Evolutionary conservation across 2,329 filamentous ascomycete species (phyloP).

Genomic region (Aspergillus pseudoviridinutans): DNA sequence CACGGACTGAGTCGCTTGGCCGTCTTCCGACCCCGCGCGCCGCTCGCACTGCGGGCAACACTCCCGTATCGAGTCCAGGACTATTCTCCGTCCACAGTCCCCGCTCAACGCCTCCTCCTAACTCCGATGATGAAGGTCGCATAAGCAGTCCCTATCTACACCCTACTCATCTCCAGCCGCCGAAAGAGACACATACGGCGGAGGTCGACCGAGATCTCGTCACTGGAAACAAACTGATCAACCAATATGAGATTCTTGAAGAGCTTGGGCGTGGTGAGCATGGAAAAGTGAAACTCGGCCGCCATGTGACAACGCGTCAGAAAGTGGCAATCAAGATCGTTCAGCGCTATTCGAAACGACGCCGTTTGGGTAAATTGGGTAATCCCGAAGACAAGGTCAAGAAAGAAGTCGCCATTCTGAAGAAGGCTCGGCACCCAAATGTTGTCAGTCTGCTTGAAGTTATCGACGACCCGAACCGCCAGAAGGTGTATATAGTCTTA

Average conservation of each 20-base stretch:
- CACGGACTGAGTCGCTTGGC: conserved; percentile 26
- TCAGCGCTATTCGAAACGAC: conserved; percentile 87
- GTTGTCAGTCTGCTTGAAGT: conserved; percentile 94
- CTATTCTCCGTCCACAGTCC: conserved; percentile 39
- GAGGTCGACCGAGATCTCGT: conserved; percentile 84
- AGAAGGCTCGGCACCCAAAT: conserved; percentile 97
- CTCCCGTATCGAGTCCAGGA: conserved; percentile 45
- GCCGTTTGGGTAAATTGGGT: conserved; percentile 74
- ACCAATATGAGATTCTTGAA: conserved; percentile 95
- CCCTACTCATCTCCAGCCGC: conserved; percentile 67
- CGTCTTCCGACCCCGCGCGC: conserved; percentile 22
- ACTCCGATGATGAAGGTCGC: conserved; percentile 34
- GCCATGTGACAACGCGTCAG: conserved; percentile 69
- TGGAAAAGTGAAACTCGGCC: conserved; percentile 93
- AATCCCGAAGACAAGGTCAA: conserved; percentile 72
- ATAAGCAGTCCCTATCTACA: conserved; percentile 62
- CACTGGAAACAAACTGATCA: conserved; percentile 93
- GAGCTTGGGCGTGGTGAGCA: conserved; percentile 95
- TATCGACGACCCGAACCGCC: conserved; percentile 91
- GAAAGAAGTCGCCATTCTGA: conserved; percentile 94
- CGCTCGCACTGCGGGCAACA: conserved; percentile 44
- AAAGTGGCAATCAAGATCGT: conserved; percentile 98
- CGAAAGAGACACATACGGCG: conserved; percentile 83
- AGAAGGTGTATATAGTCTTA: conserved; percentile 97
- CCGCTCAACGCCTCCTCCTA: conserved; percentile 29